Base-by-base conservation (phyloP, 164 flowering plant species). In the Liquidambar formosana region DNA sequence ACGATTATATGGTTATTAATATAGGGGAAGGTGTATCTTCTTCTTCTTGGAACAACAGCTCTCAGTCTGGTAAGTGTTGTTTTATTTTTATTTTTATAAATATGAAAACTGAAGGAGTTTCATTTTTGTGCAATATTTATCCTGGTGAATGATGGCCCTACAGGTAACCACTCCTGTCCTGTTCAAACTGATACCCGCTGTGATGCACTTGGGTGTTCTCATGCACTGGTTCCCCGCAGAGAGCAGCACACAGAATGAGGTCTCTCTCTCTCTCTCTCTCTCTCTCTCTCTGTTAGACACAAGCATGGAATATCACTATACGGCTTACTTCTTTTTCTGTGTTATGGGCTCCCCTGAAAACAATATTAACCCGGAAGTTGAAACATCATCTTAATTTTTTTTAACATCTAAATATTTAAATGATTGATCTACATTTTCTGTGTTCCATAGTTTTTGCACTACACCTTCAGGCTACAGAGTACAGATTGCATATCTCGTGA, bases 1-100 rank as follows among this genome's bases (percentile, higher is more conserved):
- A 4, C 4, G 2, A 33, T 33, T 70, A 5, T 45, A 18, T 26
- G 21, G 3, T 25, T 10, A 16, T n/a, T 66, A 27, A 48, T 80
- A 43, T 78, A 94, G 99, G 97, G 97, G 62, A 94, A 91, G 78
- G 88, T 94, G 93, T 92, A 94, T 76, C 97, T 94, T 80, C 96
- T 94, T 71, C 96, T 94, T 71, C 89, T 94, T 71, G 99, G 99
- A 73, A 94, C 99, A 47, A 94, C 99, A 69, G 99, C 99, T 48
- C 84, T 94, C 25, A 94, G 99, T 75, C 82, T 94, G 85, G 99
- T 94, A 77, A 81, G 87, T 47, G 62, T 69, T 43, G 64, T 77
- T 60, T 58, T n/a, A n/a, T n/a, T n/a, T n/a, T n/a, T n/a, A n/a
- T n/a, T n/a, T n/a, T n/a, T n/a, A n/a, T n/a, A n/a, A n/a, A 49